Evolutionary conservation across 2,329 filamentous ascomycete species (phyloP), one percentile per base, ranked within the genome.

Genomic region (Colletotrichum incanum): DNA sequence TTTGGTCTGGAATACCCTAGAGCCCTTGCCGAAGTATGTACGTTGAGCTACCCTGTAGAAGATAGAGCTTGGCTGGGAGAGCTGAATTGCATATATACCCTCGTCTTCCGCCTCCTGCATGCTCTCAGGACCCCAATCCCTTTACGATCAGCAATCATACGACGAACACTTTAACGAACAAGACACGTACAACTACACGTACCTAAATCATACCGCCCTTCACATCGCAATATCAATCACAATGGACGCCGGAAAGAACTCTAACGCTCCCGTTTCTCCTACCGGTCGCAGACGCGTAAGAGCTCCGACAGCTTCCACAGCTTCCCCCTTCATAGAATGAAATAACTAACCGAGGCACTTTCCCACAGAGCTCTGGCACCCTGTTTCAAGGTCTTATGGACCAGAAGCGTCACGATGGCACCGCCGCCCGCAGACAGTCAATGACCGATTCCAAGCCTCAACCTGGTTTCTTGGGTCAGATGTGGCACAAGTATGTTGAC

Each of bases 401-500:
- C 73, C 84, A 87, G 68, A 90, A 89, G 80, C 85, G 87, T 62
- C 78, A 80, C 26, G 81, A 80, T 58, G 82, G 86, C 69, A 84
- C 86, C 31, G 75, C 70, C 2, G 84, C 85, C n/a, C 86, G 88
- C 18, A 87, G 89, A 7, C 84, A 87, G 76, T 89, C 87, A 76
- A 81, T 90, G 75, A 83, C 83, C 39, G 89, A 91, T 69, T 88
- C 90, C 77, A 84, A 84, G 71, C 83, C 82, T 18, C 79, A 83
- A 61, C 77, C 84, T 1, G 88, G 88, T 50, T 80, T 90, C 73
- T 81, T 90, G 63, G 86, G 86, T 65, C 82, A 85, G 73, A 84
- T 90, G 82, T 91, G 89, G 86, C 84, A 89, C 75, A 89, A 86
- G 88, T 90, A 79, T 65, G 86, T 77, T 16, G 20, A 5, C 7